Evolutionary conservation across 2,329 filamentous ascomycete species (phyloP).

Genomic region (Zymoseptoria brevis): DNA sequence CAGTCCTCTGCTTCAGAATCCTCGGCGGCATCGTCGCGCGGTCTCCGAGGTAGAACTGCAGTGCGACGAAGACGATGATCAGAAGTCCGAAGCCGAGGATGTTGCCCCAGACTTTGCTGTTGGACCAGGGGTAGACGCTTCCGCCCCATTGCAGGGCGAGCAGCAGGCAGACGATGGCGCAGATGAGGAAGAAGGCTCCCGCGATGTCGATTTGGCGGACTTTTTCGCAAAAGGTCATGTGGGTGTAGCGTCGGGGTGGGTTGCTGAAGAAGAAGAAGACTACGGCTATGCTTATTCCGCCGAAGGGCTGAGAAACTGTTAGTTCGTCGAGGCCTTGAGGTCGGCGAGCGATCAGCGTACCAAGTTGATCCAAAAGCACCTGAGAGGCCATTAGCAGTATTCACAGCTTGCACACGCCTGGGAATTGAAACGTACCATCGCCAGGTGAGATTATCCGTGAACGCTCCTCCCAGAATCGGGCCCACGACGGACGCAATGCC

Average conservation of each 20-base stretch:
- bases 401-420: background rate
- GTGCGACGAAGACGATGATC: constrained; percentile 30
- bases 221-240: constrained; percentile 34
- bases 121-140: constrained; percentile 30
- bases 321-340: background rate
- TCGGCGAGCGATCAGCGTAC: constrained; percentile 30
- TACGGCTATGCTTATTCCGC: constrained; percentile 27
- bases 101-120: constrained; percentile 17
- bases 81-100: constrained; percentile 32
- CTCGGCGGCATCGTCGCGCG: constrained; percentile 20
- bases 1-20: constrained; percentile 27
- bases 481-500: constrained; percentile 35
- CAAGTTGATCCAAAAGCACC: constrained; percentile 35
- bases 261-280: constrained; percentile 28
- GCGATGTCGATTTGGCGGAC: constrained; percentile 43
- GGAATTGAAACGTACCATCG: constrained; percentile 15
- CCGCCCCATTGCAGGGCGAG: constrained; percentile 43
- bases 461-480: constrained; percentile 36
- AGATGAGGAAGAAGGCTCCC: constrained; percentile 38
- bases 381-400: background rate
- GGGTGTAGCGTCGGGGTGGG: constrained; percentile 7
- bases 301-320: constrained; percentile 7
- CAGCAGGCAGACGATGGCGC: constrained; percentile 31
- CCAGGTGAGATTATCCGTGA: constrained; percentile 35
- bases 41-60: constrained; percentile 13